Percentiles rank a stretch among this genome's conserved stretches.
These are phyloP conservation scores for Manihot esculenta DNA, from an alignment of 441 rosid genomes.

Conservation along the genomic window DNA sequence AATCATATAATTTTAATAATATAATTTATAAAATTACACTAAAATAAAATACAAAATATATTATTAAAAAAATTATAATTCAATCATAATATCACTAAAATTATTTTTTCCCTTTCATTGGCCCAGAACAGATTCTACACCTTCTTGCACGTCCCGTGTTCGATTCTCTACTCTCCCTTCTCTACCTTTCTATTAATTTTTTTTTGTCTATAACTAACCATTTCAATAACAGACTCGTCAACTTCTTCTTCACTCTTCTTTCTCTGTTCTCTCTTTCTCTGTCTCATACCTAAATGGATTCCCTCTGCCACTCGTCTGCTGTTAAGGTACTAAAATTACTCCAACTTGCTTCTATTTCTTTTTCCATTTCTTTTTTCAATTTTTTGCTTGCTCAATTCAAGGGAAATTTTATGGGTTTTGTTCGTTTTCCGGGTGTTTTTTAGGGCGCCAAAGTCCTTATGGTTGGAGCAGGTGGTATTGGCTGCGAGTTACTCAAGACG, in stretches of 20 bases:
- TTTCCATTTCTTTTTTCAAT: not conserved
- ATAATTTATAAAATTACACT: too few relatives aligned
- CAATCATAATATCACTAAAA: too few relatives aligned
- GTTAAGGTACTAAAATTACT: conserved; percentile 47
- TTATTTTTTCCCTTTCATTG: too few relatives aligned
- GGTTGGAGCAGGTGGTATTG: conserved; percentile 99
- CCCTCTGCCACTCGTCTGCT: conserved; percentile 43
- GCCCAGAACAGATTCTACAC: not conserved
- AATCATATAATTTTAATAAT: too few relatives aligned
- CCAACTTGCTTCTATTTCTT: not conserved
- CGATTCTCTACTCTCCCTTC: conserved; percentile 21
- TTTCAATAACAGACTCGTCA: not conserved
- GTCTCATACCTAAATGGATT: conserved; percentile 43
- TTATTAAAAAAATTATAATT: too few relatives aligned
- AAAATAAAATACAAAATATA: too few relatives aligned
- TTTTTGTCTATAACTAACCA: not conserved
- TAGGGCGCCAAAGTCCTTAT: conserved; percentile 92
- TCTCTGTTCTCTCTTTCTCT: not conserved
- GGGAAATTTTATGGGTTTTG: conserved; percentile 14
- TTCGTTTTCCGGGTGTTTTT: conserved; percentile 7
- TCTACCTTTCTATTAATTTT: not conserved
- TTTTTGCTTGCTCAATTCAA: conserved; percentile 5
- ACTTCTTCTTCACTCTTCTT: conserved; percentile 11
- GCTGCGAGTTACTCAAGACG: conserved; percentile 96
- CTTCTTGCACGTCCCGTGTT: conserved; percentile 2